phyloP scores from a whole-genome alignment of 768 basidiomycete genomes.

The Pleurotus ostreatus region DNA sequence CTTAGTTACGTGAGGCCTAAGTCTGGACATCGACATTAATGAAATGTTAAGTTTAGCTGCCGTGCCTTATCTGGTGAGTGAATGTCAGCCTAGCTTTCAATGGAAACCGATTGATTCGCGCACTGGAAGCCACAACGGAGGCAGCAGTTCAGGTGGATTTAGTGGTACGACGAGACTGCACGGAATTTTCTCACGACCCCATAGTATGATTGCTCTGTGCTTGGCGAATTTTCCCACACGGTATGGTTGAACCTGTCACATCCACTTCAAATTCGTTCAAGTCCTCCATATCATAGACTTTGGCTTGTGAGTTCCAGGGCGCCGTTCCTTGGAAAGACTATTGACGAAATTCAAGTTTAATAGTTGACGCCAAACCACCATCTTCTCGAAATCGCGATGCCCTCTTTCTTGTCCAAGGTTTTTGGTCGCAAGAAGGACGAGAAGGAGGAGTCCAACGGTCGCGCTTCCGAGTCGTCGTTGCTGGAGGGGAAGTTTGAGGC shows the following conservation, averaged over 20 bases:
- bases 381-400: constrained; percentile 31
- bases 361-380: constrained; percentile 1
- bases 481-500: constrained; percentile 77
- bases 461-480: constrained; percentile 39
- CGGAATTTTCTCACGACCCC: no score
- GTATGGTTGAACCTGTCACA: constrained; percentile 7
- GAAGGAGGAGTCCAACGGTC: constrained; percentile 34
- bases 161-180: no score
- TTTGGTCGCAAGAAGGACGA: constrained; percentile 73
- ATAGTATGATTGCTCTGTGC: no score
- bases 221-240: constrained; percentile 2
- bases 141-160: no score
- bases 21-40: no score
- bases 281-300: constrained; percentile 6
- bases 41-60: no score
- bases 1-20: no score
- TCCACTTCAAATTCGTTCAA: background rate
- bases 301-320: background rate
- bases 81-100: no score
- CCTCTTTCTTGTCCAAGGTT: constrained; percentile 75
- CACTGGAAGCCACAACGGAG: no score
- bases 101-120: no score
- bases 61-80: no score
- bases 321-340: background rate
- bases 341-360: background rate